These are phyloP conservation scores for Asterella californica DNA, from an alignment of 225 moss, liverwort and hornwort genomes.

Conservation along the genomic window DNA sequence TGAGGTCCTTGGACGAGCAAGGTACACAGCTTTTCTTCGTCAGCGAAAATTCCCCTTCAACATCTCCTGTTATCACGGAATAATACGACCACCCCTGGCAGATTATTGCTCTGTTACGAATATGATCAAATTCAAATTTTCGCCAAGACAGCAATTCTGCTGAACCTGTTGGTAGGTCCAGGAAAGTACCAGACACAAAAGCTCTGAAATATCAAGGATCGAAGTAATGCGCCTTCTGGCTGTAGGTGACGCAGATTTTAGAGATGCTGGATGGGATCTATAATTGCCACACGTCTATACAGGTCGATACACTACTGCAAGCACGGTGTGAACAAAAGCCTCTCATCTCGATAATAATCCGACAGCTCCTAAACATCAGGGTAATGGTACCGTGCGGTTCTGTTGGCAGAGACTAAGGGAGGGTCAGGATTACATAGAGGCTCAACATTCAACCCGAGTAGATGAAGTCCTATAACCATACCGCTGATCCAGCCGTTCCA, in stretches of 20 bases:
- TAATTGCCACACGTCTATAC: too few relatives aligned
- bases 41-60: slow-evolving; percentile 15
- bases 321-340: too few relatives aligned
- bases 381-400: too few relatives aligned
- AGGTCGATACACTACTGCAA: too few relatives aligned
- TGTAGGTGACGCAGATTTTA: background rate
- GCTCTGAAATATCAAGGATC: background rate
- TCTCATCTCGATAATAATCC: too few relatives aligned
- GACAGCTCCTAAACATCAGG: too few relatives aligned
- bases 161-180: background rate
- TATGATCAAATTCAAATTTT: background rate
- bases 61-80: slow-evolving; percentile 8
- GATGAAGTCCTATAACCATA: too few relatives aligned
- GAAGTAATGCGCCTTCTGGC: background rate
- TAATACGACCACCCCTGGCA: background rate
- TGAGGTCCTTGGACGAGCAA: slow-evolving; percentile 26
- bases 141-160: background rate
- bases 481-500: background rate
- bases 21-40: slow-evolving; percentile 25
- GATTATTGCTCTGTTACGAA: background rate
- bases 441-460: too few relatives aligned
- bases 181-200: background rate
- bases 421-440: background rate
- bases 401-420: background rate
- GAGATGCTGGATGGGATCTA: background rate